These are phyloP conservation scores for Malassezia globosa DNA, from an alignment of 1,284 basidiomycete species.

Conservation along the genomic window DNA sequence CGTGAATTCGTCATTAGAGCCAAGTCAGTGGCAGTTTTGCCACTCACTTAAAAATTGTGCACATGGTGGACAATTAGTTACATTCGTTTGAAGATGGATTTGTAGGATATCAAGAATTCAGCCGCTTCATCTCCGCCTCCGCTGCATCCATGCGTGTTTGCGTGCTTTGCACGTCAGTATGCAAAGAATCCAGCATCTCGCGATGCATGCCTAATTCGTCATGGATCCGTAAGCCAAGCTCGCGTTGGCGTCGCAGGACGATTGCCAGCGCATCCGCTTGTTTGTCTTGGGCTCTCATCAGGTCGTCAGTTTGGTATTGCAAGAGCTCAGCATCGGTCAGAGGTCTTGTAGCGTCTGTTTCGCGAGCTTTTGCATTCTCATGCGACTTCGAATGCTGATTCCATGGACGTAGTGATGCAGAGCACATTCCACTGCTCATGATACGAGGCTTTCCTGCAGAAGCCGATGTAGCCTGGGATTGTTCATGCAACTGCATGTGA, in stretches of 20 bases:
- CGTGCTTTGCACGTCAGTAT: conserved; percentile 61
- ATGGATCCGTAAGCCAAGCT: conserved; percentile 75
- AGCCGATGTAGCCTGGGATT: not conserved
- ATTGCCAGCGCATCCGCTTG: conserved; percentile 68
- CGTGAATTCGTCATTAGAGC: no score
- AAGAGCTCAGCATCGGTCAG: conserved; percentile 71
- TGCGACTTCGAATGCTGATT: not conserved
- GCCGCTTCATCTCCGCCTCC: conserved; percentile 60
- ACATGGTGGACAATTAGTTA: no score
- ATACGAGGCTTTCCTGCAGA: not conserved
- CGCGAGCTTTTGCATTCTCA: conserved; percentile 45
- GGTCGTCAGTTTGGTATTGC: conserved; percentile 60
- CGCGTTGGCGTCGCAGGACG: conserved; percentile 71
- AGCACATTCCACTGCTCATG: not conserved
- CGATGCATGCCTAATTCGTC: conserved; percentile 73
- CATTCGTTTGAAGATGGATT: no score
- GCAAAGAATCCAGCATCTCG: conserved; percentile 70
- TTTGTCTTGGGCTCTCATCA: conserved; percentile 71
- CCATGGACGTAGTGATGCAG: not conserved
- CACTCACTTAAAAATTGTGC: no score
- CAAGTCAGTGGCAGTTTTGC: no score
- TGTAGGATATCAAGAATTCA: no score
- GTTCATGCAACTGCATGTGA: no score
- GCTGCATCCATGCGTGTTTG: conserved; percentile 65
- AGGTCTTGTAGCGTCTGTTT: conserved; percentile 73